These are phyloP conservation scores for Davidsoniella neocaledoniae DNA, from an alignment of 2,329 filamentous ascomycete genomes.

Conservation along the genomic window DNA sequence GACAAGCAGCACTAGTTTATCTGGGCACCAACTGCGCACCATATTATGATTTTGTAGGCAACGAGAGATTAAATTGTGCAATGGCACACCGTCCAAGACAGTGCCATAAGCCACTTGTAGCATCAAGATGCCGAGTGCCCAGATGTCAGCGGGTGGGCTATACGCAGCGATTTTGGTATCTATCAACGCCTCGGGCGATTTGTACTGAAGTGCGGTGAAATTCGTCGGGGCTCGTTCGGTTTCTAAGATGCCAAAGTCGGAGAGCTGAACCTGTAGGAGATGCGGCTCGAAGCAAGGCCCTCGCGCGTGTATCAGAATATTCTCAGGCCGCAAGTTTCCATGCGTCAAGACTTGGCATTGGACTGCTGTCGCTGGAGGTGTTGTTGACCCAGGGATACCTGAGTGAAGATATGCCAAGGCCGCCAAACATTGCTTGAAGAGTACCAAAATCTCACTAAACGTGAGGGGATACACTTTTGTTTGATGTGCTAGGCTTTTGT, in stretches of 20 bases:
- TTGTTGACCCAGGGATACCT: too few relatives aligned
- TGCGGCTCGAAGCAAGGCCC: neutral
- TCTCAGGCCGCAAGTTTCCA: slow-evolving; percentile 3
- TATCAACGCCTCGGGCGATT: slow-evolving; percentile 2
- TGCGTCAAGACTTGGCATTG: slow-evolving; percentile 2
- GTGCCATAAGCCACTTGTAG: slow-evolving; percentile 1
- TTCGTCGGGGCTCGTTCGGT: neutral
- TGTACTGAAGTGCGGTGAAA: neutral
- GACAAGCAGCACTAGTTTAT: slow-evolving; percentile 1
- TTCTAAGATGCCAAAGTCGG: slow-evolving; percentile 8
- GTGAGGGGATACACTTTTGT: neutral
- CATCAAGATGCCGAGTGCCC: slow-evolving; percentile 1
- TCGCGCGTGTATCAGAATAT: slow-evolving; percentile 1
- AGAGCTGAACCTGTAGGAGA: slow-evolving; percentile 1
- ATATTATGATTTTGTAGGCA: slow-evolving; percentile 2
- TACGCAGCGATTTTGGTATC: neutral
- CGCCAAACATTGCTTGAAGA: neutral
- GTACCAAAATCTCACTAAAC: neutral
- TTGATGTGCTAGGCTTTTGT: neutral
- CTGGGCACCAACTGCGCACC: neutral
- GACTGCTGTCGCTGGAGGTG: too few relatives aligned
- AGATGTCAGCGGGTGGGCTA: neutral
- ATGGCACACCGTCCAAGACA: neutral
- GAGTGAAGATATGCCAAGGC: slow-evolving; percentile 1
- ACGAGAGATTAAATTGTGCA: neutral